phyloP scores from a whole-genome alignment of 75 land plant genomes.

The Cryptomeria japonica region DNA sequence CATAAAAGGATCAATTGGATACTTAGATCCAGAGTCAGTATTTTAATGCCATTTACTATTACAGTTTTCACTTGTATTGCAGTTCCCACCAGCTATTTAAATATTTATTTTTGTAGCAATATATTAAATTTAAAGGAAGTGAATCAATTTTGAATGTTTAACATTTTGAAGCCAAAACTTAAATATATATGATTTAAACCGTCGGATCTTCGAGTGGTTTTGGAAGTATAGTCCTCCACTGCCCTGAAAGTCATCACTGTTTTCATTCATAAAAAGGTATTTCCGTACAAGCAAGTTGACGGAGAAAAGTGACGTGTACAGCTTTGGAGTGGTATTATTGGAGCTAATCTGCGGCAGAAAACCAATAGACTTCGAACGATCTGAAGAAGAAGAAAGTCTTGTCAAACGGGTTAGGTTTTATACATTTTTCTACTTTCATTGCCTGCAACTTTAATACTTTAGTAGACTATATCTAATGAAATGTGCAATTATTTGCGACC shows the following conservation, averaged over 20 bases:
- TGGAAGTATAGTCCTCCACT: no score
- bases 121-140: no score
- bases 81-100: not conserved
- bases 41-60: not conserved
- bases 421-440: no score
- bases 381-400: not conserved
- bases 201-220: no score
- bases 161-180: no score
- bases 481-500: no score
- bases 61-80: not conserved
- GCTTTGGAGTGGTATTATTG: not conserved
- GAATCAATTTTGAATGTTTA: no score
- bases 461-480: no score
- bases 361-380: not conserved
- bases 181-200: no score
- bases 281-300: not conserved
- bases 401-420: not conserved
- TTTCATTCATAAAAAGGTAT: not conserved
- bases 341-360: not conserved
- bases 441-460: no score
- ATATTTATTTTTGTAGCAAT: no score
- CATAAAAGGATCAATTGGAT: not conserved
- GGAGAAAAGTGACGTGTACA: not conserved
- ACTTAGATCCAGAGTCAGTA: constrained; percentile 10
- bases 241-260: no score